Percentiles rank a stretch among this genome's conserved stretches.
Evolutionary conservation across 139 green algal species (phyloP).

Genomic region (Auxenochlorella pyrenoidosa): DNA sequence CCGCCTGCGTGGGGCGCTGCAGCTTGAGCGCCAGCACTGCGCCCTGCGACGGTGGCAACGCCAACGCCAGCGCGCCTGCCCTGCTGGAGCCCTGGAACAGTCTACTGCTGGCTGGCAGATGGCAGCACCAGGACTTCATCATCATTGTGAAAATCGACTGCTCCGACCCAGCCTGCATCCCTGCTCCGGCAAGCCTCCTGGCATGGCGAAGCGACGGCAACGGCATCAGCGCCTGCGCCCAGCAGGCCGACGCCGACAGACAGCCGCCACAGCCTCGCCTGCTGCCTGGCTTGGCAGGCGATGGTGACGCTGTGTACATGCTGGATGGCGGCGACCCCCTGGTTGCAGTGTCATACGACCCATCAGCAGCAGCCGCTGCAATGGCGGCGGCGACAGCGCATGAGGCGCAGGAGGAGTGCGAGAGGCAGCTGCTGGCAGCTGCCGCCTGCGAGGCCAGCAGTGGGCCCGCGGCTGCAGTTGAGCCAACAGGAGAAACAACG

Average conservation of each 20-base stretch:
- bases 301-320: background rate
- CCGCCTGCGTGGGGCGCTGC: slow-evolving; percentile 18
- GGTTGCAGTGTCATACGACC: background rate
- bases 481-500: background rate
- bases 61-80: background rate
- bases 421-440: background rate
- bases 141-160: background rate
- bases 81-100: slow-evolving; percentile 12
- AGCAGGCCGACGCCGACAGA: background rate
- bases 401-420: background rate
- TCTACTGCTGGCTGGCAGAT: background rate
- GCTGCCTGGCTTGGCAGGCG: background rate
- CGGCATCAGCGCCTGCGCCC: background rate
- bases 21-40: background rate
- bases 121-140: background rate
- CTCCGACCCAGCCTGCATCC: background rate
- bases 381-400: background rate
- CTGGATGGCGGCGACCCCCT: background rate
- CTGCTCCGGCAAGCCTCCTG: background rate
- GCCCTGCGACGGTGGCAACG: background rate
- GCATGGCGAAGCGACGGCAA: background rate
- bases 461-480: background rate
- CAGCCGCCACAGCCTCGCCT: background rate
- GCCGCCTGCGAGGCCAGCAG: background rate
- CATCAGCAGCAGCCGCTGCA: background rate